Evolutionary conservation across 768 basidiomycete species (phyloP), one percentile per base, ranked within the genome.

Genomic region (Cyathus striatus): DNA sequence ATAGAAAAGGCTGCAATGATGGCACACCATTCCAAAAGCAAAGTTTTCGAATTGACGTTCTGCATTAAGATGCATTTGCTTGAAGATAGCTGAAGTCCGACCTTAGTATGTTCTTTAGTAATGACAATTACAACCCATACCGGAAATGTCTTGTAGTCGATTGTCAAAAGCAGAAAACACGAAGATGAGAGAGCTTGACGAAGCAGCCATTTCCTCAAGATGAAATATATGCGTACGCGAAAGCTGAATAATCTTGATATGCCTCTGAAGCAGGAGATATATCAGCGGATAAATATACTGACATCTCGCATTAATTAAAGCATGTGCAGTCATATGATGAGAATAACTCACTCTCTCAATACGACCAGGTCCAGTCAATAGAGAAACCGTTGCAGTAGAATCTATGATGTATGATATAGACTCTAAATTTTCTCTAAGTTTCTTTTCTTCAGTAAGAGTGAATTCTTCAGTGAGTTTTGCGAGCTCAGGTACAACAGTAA

Each of bases 271-370:
- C 4, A 32, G 30, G 13, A 32, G 17, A 32, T 32, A 32, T 12
- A 32, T 32, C 12, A 32, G 30, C 4, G 30, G 30, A 32, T 32
- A 32, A 32, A 32, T 32, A 32, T 32, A 32, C 30, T 32, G 12
- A 13, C n/a, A n/a, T n/a, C n/a, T n/a, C n/a, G n/a, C n/a, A n/a
- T n/a, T n/a, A n/a, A n/a, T n/a, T n/a, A n/a, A n/a, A n/a, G n/a
- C n/a, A n/a, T n/a, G n/a, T n/a, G n/a, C n/a, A n/a, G n/a, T n/a
- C n/a, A n/a, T n/a, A n/a, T n/a, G n/a, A n/a, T 12, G 17, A 32
- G n/a, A n/a, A 16, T 14, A 40, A 25, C 50, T 32, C 27, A 56
- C 57, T 49, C 51, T 39, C 43, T 56, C 56, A 38, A 54, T 48
- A 13, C 55, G 42, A 21, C 54, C 41, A 4, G 48, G 41, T 12